These are phyloP conservation scores for Lomentospora prolificans DNA, from an alignment of 2,329 filamentous ascomycete genomes.

Conservation along the genomic window DNA sequence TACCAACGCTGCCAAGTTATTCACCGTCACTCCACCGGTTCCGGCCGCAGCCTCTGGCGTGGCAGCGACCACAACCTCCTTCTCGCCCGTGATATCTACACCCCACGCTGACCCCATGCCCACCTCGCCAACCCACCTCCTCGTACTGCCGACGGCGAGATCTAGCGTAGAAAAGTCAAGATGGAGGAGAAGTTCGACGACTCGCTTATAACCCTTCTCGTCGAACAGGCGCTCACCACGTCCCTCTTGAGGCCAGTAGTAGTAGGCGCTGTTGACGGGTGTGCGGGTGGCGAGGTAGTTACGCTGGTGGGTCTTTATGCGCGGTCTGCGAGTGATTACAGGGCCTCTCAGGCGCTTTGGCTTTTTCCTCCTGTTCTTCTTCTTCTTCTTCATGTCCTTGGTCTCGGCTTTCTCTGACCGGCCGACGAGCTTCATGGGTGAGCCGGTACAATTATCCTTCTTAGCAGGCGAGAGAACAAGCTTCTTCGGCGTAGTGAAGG, in stretches of 20 bases:
- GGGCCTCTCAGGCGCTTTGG: slow-evolving; percentile 44
- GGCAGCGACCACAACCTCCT: slow-evolving; percentile 14
- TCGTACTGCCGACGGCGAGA: slow-evolving; percentile 54
- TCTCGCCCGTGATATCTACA: slow-evolving; percentile 35
- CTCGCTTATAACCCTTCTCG: slow-evolving; percentile 55
- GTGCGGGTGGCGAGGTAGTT: slow-evolving; percentile 35
- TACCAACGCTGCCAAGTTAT: slow-evolving; percentile 38
- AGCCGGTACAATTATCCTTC: slow-evolving; percentile 5
- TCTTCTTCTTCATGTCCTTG: slow-evolving; percentile 24
- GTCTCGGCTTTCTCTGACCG: neutral
- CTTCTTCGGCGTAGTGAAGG: slow-evolving; percentile 21
- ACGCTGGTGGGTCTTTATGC: slow-evolving; percentile 48
- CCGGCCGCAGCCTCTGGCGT: slow-evolving; percentile 8
- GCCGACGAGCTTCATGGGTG: neutral
- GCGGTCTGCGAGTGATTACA: slow-evolving; percentile 54
- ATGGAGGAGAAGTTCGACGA: slow-evolving; percentile 59
- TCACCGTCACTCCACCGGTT: slow-evolving; percentile 21
- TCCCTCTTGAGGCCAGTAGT: slow-evolving; percentile 52
- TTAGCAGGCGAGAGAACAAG: slow-evolving; percentile 19
- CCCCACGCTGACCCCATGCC: slow-evolving; percentile 45
- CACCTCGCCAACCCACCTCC: slow-evolving; percentile 61
- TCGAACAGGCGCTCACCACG: slow-evolving; percentile 55
- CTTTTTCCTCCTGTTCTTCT: slow-evolving; percentile 29
- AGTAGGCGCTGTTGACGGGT: slow-evolving; percentile 49
- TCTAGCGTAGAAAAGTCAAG: slow-evolving; percentile 62